A percentile compares a stretch with the other conserved stretches of the same genome.
phyloP scores from a whole-genome alignment of 768 basidiomycete species.

The Rhodotorula graminis region DNA sequence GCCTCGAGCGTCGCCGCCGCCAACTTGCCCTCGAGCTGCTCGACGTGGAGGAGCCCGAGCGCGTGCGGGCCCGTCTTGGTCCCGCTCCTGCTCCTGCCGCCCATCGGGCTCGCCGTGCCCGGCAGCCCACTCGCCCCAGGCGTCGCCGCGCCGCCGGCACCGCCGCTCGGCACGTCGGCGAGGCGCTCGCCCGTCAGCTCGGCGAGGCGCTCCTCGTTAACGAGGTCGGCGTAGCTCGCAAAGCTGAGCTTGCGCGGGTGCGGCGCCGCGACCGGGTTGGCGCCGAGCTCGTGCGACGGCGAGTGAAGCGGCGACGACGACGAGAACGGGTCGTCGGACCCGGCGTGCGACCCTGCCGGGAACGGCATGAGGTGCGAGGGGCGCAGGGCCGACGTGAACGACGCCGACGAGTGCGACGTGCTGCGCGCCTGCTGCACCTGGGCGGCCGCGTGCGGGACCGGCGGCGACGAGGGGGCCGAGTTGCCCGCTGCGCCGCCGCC shows the following conservation, averaged over 20 bases:
- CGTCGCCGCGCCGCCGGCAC: neutral
- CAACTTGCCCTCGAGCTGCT: neutral
- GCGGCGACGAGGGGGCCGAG: neutral
- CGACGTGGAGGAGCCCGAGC: neutral
- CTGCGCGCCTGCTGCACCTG: too few relatives aligned
- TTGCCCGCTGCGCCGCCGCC: neutral
- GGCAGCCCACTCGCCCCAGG: neutral
- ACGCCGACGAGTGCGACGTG: neutral
- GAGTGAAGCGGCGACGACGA: slow-evolving; percentile 7
- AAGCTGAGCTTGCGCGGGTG: slow-evolving; percentile 28
- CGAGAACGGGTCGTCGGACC: slow-evolving; percentile 6
- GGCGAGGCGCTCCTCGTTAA: slow-evolving; percentile 39
- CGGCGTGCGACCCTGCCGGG: neutral
- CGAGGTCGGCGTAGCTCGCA: slow-evolving; percentile 21
- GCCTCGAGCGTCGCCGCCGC: neutral
- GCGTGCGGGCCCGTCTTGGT: neutral
- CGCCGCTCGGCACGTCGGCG: neutral
- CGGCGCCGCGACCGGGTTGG: slow-evolving; percentile 17
- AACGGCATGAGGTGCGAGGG: slow-evolving; percentile 19
- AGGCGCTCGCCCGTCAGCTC: slow-evolving; percentile 34
- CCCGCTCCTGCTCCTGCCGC: slow-evolving; percentile 10
- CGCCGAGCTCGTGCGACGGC: neutral
- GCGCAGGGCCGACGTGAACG: slow-evolving; percentile 2
- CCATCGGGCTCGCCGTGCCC: slow-evolving; percentile 5
- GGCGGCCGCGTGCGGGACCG: neutral